Evolutionary conservation across 192 early-diverging fungal genomes (phyloP), one percentile per base, ranked within the genome.

Genomic region (Physocladia obscura): DNA sequence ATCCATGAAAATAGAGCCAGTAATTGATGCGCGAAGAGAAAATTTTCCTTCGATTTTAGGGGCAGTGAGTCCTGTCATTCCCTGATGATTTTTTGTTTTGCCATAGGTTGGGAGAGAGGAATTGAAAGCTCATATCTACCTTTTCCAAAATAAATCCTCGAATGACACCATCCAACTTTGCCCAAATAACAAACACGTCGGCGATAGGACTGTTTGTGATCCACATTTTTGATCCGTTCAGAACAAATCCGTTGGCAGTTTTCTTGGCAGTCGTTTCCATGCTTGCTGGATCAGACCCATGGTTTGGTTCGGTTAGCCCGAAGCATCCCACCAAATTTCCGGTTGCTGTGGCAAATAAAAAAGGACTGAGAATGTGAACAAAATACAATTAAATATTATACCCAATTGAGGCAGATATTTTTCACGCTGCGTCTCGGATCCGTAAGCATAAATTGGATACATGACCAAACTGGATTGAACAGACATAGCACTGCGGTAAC

Each of bases 1-100:
- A 69, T 98, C 95, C 94, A 98, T 96, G 89, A 93, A 90, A 75
- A 98, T 97, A 94, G 96, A 95, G 29, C 96, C 96, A 0, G 96
- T 98, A 60, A 88, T 84, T 4, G 94, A 96, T 3, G 95, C 95
- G 34, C 96, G 86, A 31, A 98, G 85, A 0, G 94, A 94, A 79
- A 97, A 92, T 71, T 98, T 98, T 63, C 95, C 96, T 57, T 97
- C 84, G 71, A 98, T 98, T 17, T 82, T 82, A 11, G 96, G 95
- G 0, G 96, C 86, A 21, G 82, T 82, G 24, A 98, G 76, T 6
- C 96, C 96, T 76, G 90, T 85, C 93, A 96, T 95, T n/a, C 89
- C 91, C 77, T 84, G 60, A 52, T 8, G 8, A 51, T 29, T 57
- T 64, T 34, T 44, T 44, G 11, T 44, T 44, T 13, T 8, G 40